Evolutionary conservation across 2,329 filamentous ascomycete genomes (phyloP), one percentile per base, ranked within the genome.

Genomic region (Epichloe gansuensis): DNA sequence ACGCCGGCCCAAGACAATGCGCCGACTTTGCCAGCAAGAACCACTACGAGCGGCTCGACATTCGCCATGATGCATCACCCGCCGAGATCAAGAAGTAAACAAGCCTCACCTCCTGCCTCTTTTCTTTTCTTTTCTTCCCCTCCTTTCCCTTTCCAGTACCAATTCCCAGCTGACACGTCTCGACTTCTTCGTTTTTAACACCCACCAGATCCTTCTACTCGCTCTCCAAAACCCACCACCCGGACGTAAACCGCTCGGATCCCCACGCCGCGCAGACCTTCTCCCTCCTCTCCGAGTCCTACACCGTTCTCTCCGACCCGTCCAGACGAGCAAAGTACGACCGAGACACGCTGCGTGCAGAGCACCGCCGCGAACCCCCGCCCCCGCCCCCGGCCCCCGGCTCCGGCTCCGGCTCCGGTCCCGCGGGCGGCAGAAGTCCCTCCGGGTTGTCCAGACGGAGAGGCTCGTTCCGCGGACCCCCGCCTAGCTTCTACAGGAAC

Each of bases 171-270:
- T 12, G 7, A 8, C 34, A 12, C 36, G 12, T 38, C 12, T 15
- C 17, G 13, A 12, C 36, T 38, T 3, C 13, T 17, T 17, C 17
- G 17, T 17, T 17, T 17, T 17, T n/a, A 17, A 17, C 2, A 8
- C 7, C 8, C 27, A 3, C 31, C 53, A 83, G 79, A 61, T 80
- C 80, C 59, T 98, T 96, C 78, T 97, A 96, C 76, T 70, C 77
- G 55, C 86, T 97, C 66, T 95, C 89, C 63, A 95, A 96, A 70
- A 72, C 78, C 51, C 85, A 95, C 76, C 93, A 98, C 69, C 93
- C 93, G 1, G 93, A 98, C 75, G 82, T 83, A 65, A 94, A 97
- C 74, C 87, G 77, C 54, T 64, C 78, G 59, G 85, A 95, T 68
- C 85, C 87, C 4, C 65, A 71, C 53, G 86, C 90, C 56, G 75